Conservation (phyloP, 352 stramenopile species). For the Phytophthora fragariae region DNA sequence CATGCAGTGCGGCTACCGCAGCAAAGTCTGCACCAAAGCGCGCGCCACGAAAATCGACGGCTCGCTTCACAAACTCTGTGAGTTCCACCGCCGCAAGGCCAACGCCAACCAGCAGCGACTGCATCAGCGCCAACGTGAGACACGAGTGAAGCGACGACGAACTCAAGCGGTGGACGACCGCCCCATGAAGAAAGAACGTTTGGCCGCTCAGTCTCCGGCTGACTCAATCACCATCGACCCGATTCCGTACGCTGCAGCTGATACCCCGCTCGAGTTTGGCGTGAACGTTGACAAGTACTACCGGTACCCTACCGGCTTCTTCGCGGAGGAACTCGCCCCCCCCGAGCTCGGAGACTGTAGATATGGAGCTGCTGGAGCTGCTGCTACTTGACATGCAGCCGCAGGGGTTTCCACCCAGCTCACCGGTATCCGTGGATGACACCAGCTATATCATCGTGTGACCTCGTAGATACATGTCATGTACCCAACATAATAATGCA, state of each 20-base stretch:
- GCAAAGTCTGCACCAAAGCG: conserved; percentile 55
- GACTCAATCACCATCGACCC: not conserved
- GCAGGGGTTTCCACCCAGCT: not conserved
- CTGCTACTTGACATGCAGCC: conserved; percentile 30
- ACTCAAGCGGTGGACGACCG: not conserved
- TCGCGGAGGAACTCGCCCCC: not conserved
- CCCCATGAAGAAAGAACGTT: not conserved
- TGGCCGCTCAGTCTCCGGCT: not conserved
- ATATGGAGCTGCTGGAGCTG: conserved; percentile 37
- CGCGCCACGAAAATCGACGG: conserved; percentile 59
- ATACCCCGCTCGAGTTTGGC: not conserved
- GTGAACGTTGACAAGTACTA: not conserved
- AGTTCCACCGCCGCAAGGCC: conserved; percentile 63
- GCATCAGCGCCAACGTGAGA: conserved; percentile 40
- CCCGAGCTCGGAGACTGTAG: conserved; percentile 5
- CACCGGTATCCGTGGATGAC: conserved; percentile 2
- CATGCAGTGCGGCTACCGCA: conserved; percentile 48
- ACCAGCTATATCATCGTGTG: not conserved
- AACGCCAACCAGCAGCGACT: conserved; percentile 65
- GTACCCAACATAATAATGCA: not conserved
- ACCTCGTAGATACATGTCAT: not conserved
- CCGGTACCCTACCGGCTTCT: not conserved
- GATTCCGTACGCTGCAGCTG: not conserved
- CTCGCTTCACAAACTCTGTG: conserved; percentile 60
- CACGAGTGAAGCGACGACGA: conserved; percentile 5